These are phyloP conservation scores for Colletotrichum theobromicola DNA, from an alignment of 2,329 filamentous ascomycete genomes.

Conservation along the genomic window DNA sequence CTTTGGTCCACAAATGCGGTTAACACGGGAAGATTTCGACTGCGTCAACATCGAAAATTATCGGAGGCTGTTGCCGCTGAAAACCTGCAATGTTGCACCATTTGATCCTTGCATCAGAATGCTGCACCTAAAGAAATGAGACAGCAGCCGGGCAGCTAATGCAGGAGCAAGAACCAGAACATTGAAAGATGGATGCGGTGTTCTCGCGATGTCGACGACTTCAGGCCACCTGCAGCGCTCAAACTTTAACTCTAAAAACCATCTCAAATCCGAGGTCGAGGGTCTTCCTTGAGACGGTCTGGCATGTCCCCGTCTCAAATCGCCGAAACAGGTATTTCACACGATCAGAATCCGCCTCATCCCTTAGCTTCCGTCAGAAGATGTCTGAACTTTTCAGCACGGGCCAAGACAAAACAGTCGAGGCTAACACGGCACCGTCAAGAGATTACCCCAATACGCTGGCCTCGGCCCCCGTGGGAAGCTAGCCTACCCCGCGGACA, in stretches of 20 bases:
- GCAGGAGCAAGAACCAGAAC: background rate
- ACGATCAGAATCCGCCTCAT: background rate
- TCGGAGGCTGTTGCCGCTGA: background rate
- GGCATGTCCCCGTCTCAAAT: background rate
- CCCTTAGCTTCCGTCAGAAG: background rate
- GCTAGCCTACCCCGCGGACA: constrained; percentile 2
- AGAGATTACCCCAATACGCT: background rate
- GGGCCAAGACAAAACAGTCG: background rate
- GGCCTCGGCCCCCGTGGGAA: background rate
- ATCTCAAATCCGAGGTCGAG: background rate
- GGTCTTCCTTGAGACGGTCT: background rate
- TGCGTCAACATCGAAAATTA: too few relatives aligned
- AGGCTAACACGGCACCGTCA: background rate
- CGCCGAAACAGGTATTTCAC: background rate
- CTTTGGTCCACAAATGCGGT: background rate
- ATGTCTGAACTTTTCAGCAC: background rate
- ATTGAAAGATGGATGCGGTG: background rate
- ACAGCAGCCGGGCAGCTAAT: background rate
- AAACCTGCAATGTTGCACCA: background rate
- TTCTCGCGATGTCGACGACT: background rate
- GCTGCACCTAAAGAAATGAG: background rate
- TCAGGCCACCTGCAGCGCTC: background rate
- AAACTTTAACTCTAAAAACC: background rate
- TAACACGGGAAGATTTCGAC: background rate
- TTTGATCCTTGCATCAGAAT: background rate